These are phyloP conservation scores for Solanum hybrid DNA, from an alignment of 305 asterid genomes.

Conservation along the genomic window DNA sequence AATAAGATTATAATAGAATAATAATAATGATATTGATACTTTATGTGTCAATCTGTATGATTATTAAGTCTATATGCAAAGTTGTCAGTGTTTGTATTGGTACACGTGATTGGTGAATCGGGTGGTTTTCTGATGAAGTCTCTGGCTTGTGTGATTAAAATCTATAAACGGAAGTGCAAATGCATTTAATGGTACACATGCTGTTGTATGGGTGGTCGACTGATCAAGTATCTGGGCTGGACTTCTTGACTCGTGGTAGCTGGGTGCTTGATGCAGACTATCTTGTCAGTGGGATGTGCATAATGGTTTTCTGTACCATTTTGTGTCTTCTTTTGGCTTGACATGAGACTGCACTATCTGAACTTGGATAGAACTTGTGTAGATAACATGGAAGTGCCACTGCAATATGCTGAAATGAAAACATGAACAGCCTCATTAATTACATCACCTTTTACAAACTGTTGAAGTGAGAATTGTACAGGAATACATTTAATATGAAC, in stretches of 20 bases:
- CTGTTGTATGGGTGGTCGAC: not conserved
- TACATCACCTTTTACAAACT: not conserved
- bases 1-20: not conserved
- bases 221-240: not conserved
- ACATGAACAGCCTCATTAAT: not conserved
- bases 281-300: not conserved
- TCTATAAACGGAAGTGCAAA: not conserved
- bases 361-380: not conserved
- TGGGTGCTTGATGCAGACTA: not conserved
- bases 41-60: not conserved
- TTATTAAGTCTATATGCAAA: not conserved
- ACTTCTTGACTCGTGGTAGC: not conserved
- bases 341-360: not conserved
- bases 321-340: not conserved
- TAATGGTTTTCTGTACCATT: not conserved
- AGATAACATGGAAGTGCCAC: not conserved
- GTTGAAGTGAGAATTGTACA: not conserved
- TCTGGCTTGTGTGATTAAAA: not conserved
- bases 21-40: not conserved
- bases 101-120: not conserved
- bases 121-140: not conserved
- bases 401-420: not conserved
- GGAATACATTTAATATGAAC: not conserved
- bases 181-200: not conserved
- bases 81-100: not conserved